Evolutionary conservation across 1,284 basidiomycete species (phyloP).

Genomic region (Pseudozyma flocculosa): DNA sequence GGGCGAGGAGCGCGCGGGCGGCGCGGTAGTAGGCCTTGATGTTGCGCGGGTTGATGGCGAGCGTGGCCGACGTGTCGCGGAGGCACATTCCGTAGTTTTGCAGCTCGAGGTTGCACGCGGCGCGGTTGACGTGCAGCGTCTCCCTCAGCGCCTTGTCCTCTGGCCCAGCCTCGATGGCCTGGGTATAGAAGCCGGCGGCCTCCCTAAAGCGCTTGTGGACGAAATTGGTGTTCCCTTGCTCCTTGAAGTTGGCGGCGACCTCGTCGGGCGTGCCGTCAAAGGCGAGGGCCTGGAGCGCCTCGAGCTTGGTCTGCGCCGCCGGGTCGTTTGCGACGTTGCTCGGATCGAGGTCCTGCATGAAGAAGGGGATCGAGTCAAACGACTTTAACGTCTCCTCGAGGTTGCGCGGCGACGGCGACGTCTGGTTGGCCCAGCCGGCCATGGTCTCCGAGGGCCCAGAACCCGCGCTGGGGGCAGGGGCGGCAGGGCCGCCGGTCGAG

Average conservation of each 20-base stretch:
- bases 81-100: conserved; percentile 60
- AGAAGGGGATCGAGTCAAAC: conserved; percentile 68
- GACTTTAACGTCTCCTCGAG: conserved; percentile 21
- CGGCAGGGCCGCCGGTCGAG: too few species aligned
- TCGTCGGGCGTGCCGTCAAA: conserved; percentile 93
- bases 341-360: conserved; percentile 82
- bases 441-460: too few species aligned
- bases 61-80: conserved; percentile 13
- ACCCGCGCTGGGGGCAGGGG: too few species aligned
- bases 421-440: too few species aligned
- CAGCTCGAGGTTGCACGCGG: conserved; percentile 87
- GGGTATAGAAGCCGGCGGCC: conserved; percentile 83
- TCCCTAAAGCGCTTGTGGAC: conserved; percentile 81
- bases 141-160: conserved; percentile 69
- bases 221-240: conserved; percentile 93
- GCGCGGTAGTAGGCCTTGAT: conserved; percentile 54
- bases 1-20: conserved; percentile 37
- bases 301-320: conserved; percentile 62
- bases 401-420: conserved; percentile 1
- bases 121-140: conserved; percentile 68
- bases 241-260: conserved; percentile 86
- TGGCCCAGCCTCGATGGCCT: conserved; percentile 81
- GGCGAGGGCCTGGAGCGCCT: conserved; percentile 80
- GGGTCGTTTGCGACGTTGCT: conserved; percentile 6
- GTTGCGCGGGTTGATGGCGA: conserved; percentile 27